phyloP scores from a whole-genome alignment of 208 protist genomes.

The Leishmania martiniquensis region DNA sequence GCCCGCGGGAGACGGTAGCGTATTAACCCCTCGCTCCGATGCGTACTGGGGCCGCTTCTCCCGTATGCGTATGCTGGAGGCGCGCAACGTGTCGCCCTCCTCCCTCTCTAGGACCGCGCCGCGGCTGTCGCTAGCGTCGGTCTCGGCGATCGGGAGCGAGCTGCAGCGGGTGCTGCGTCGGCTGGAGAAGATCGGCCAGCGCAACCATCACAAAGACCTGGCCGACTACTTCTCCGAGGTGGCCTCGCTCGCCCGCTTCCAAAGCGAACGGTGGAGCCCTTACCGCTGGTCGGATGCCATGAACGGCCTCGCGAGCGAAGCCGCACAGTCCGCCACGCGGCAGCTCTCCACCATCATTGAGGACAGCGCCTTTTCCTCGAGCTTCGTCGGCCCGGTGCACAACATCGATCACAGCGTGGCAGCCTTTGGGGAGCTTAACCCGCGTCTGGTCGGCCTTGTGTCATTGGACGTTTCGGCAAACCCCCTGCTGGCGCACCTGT shows the following conservation, averaged over 20 bases:
- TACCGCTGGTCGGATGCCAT: conserved; percentile 32
- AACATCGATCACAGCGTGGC: conserved; percentile 34
- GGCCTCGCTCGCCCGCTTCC: conserved; percentile 25
- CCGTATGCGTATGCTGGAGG: conserved; percentile 22
- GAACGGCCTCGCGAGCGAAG: conserved; percentile 16
- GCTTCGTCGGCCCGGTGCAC: conserved; percentile 12
- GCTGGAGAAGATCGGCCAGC: conserved; percentile 29
- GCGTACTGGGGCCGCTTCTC: conserved; percentile 33
- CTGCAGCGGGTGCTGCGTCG: conserved; percentile 32
- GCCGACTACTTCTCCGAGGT: conserved; percentile 49
- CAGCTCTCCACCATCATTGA: conserved; percentile 17
- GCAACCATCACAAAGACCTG: conserved; percentile 41
- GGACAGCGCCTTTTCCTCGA: conserved; percentile 14
- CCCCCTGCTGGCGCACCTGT: conserved; percentile 30
- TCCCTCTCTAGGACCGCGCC: not conserved
- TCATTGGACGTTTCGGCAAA: conserved; percentile 49
- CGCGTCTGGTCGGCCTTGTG: conserved; percentile 41
- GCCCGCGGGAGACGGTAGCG: not conserved
- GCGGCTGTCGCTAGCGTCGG: conserved; percentile 6
- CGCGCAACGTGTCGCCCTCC: conserved; percentile 8
- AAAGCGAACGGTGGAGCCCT: conserved; percentile 27
- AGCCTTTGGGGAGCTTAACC: conserved; percentile 46
- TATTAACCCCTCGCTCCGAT: conserved; percentile 20
- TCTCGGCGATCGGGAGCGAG: conserved; percentile 6
- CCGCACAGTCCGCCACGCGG: conserved; percentile 5